A percentile compares a stretch with the other conserved stretches of the same genome.
Evolutionary conservation across 495 filamentous ascomycete species (phyloP).

Genomic region (Aspergillus diversus): DNA sequence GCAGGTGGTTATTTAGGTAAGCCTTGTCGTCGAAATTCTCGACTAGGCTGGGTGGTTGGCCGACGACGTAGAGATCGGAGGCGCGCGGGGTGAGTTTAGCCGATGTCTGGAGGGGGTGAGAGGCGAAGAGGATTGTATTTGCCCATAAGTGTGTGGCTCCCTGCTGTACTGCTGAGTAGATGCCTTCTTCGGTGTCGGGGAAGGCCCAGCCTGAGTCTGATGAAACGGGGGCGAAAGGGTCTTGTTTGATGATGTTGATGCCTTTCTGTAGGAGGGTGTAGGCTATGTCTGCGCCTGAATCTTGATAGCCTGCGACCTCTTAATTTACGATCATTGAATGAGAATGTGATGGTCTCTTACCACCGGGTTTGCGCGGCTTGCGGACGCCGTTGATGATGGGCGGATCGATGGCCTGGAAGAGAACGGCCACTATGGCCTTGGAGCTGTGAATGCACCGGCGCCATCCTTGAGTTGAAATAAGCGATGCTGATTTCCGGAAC

Average conservation of each 20-base stretch:
- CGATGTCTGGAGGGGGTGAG: slow-evolving; percentile 40
- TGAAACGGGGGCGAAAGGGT: slow-evolving; percentile 19
- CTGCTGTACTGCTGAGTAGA: slow-evolving; percentile 32
- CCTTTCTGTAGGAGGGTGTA: slow-evolving; percentile 30
- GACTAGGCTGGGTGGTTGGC: slow-evolving; percentile 41
- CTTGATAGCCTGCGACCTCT: slow-evolving; percentile 35
- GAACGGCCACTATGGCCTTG: slow-evolving; percentile 23
- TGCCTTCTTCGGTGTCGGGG: slow-evolving; percentile 42
- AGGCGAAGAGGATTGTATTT: slow-evolving; percentile 42
- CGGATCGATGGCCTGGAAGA: slow-evolving; percentile 36
- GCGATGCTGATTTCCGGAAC: not conserved
- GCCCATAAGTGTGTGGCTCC: slow-evolving; percentile 47
- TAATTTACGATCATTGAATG: not conserved
- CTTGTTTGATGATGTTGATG: slow-evolving; percentile 28
- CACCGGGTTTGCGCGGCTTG: slow-evolving; percentile 37
- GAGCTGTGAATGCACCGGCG: not conserved
- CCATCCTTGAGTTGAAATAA: not conserved
- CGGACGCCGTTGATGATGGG: slow-evolving; percentile 34
- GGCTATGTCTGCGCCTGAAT: slow-evolving; percentile 43
- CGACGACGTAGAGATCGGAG: slow-evolving; percentile 29
- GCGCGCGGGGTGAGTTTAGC: slow-evolving; percentile 21
- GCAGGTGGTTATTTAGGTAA: slow-evolving; percentile 39
- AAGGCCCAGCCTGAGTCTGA: slow-evolving; percentile 38
- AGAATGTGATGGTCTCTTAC: slow-evolving; percentile 18
- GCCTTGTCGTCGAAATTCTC: slow-evolving; percentile 46